Conservation (phyloP, 108 stramenopile genomes). For the Skeletonema marinoi region DNA sequence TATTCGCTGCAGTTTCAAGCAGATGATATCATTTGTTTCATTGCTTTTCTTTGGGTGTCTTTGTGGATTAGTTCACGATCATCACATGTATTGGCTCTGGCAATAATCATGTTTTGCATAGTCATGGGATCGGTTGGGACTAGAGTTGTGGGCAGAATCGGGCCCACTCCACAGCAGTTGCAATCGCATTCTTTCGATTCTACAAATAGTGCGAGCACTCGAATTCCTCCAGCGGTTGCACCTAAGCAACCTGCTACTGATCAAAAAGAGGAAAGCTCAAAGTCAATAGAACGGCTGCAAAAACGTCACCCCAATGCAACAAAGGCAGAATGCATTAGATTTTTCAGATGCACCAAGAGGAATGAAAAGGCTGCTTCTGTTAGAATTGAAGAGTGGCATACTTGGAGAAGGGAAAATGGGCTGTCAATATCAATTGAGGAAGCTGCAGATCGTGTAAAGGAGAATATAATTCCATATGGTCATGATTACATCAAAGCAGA, state of each 20-base stretch:
- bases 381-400: constrained; percentile 29
- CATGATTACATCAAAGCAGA: constrained; percentile 21
- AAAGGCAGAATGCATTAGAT: constrained; percentile 37
- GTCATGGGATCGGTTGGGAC: constrained; percentile 3
- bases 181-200: not conserved
- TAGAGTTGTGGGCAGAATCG: not conserved
- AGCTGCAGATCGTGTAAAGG: not conserved
- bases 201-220: not conserved
- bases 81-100: not conserved
- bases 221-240: not conserved
- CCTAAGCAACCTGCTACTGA: not conserved
- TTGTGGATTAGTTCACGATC: constrained; percentile 4
- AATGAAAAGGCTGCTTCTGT: constrained; percentile 32
- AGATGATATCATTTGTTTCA: constrained; percentile 23
- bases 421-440: constrained; percentile 24
- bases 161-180: not conserved
- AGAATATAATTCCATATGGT: not conserved
- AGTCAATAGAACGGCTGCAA: constrained; percentile 27
- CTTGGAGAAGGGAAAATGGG: constrained; percentile 37
- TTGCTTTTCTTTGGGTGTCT: constrained; percentile 19
- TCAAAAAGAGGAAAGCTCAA: not conserved
- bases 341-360: constrained; percentile 29
- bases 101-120: constrained; percentile 5
- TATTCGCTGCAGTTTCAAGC: constrained; percentile 30
- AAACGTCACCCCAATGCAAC: constrained; percentile 29